phyloP scores from a whole-genome alignment of 805 yeast species.

The Pichia cephalocereana region DNA sequence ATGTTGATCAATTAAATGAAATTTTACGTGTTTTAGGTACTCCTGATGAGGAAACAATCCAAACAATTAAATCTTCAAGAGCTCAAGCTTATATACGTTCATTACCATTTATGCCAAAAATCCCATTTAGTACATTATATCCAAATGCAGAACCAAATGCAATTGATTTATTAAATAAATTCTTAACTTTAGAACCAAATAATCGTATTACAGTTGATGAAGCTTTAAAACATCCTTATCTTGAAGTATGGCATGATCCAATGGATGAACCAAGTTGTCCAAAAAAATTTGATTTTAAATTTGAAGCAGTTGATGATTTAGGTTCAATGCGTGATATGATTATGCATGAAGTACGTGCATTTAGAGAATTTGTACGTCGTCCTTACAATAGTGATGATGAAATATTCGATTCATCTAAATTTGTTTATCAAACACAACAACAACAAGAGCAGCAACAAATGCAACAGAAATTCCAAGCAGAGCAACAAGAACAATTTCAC shows the following conservation, averaged over 20 bases:
- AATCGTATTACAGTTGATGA: slow-evolving; percentile 80
- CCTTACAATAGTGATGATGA: slow-evolving; percentile 10
- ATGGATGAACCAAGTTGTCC: slow-evolving; percentile 82
- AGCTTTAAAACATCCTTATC: slow-evolving; percentile 83
- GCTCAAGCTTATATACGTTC: slow-evolving; percentile 90
- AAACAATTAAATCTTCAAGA: slow-evolving; percentile 70
- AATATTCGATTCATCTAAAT: slow-evolving; percentile 12
- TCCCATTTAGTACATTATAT: slow-evolving; percentile 61
- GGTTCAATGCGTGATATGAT: slow-evolving; percentile 69
- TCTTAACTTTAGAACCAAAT: slow-evolving; percentile 83
- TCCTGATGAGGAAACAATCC: slow-evolving; percentile 64
- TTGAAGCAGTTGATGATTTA: slow-evolving; percentile 77
- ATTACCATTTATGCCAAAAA: slow-evolving; percentile 71
- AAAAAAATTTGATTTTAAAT: slow-evolving; percentile 74
- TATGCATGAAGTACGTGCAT: slow-evolving; percentile 66
- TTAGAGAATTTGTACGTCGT: slow-evolving; percentile 67
- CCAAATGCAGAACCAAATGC: slow-evolving; percentile 87
- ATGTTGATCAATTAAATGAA: slow-evolving; percentile 88
- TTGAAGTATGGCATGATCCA: slow-evolving; percentile 88
- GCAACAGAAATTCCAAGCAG: slow-evolving; percentile 3
- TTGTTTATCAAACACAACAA: slow-evolving; percentile 6
- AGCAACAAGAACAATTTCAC: slow-evolving; percentile 16
- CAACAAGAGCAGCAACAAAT: slow-evolving; percentile 2
- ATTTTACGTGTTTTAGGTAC: slow-evolving; percentile 86
- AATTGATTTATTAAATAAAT: slow-evolving; percentile 62